Evolutionary conservation across 78 protist species (phyloP).

Genomic region (Monosiga brevicollis): DNA sequence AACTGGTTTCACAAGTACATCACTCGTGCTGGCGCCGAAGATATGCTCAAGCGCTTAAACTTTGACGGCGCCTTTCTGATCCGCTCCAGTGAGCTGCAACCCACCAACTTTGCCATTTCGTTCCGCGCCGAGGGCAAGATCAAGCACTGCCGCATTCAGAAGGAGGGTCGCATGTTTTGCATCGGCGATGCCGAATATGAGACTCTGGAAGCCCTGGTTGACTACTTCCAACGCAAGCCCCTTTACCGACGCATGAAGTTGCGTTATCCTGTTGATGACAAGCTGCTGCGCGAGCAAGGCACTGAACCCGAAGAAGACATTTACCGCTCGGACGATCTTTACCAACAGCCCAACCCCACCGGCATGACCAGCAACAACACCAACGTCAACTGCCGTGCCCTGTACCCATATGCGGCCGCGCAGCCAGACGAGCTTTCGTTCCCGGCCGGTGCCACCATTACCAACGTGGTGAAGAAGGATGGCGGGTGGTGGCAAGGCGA

Average conservation of each 20-base stretch:
- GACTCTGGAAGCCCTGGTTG: neutral
- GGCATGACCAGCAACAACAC: neutral
- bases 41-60: neutral
- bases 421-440: conserved; percentile 2
- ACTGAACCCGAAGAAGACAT: neutral
- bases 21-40: neutral
- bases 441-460: neutral
- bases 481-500: conserved; percentile 15
- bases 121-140: conserved; percentile 5
- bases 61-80: conserved; percentile 2
- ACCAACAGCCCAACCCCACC: neutral
- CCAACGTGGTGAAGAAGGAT: neutral
- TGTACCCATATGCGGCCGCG: neutral
- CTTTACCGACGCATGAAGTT: conserved; percentile 5
- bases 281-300: neutral
- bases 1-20: neutral
- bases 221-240: neutral
- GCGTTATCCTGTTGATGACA: neutral
- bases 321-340: neutral
- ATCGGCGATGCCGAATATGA: neutral
- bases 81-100: neutral
- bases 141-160: conserved; percentile 6
- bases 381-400: neutral
- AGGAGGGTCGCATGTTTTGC: neutral
- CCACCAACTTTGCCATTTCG: neutral